phyloP scores from a whole-genome alignment of 345 rosid genomes.

The Euphorbia lathyris region DNA sequence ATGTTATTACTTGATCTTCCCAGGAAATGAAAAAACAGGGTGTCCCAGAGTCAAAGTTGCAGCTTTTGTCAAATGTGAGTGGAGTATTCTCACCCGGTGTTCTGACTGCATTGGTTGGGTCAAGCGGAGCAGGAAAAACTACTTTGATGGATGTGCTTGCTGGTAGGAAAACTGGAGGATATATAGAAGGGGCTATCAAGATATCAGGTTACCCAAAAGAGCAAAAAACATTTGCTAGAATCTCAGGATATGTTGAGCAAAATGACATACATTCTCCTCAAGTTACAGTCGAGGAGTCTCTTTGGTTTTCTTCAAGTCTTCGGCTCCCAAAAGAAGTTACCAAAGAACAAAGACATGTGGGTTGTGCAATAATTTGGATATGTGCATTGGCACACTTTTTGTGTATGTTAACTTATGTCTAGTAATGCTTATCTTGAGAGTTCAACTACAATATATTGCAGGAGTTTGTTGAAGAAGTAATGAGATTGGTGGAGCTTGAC shows the following conservation, averaged over 20 bases:
- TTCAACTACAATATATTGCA: conserved; percentile 26
- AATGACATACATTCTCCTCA: conserved; percentile 97
- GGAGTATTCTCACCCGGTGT: conserved; percentile 96
- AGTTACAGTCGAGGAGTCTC: conserved; percentile 89
- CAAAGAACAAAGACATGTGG: conserved; percentile 57
- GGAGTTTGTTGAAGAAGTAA: conserved; percentile 96
- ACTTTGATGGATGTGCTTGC: conserved; percentile 97
- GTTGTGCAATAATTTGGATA: conserved; percentile 16
- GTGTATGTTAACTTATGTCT: conserved; percentile 3
- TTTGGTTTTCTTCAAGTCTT: conserved; percentile 76
- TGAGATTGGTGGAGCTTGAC: conserved; percentile 85
- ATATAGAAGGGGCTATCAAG: conserved; percentile 75
- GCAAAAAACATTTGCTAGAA: conserved; percentile 80
- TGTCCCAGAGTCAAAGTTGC: conserved; percentile 63
- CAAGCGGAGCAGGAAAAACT: conserved; percentile 97
- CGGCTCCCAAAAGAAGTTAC: conserved; percentile 78
- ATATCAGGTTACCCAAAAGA: conserved; percentile 78
- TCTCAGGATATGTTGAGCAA: conserved; percentile 96
- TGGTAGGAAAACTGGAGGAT: conserved; percentile 94
- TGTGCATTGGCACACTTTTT: not conserved
- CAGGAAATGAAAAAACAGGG: conserved; percentile 80
- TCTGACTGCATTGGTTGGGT: conserved; percentile 91
- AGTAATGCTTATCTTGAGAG: conserved; percentile 5
- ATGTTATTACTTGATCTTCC: conserved; percentile 10
- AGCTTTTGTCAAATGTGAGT: conserved; percentile 68